phyloP scores from a whole-genome alignment of 805 yeast species.

The Saturnispora kantuleensis region DNA sequence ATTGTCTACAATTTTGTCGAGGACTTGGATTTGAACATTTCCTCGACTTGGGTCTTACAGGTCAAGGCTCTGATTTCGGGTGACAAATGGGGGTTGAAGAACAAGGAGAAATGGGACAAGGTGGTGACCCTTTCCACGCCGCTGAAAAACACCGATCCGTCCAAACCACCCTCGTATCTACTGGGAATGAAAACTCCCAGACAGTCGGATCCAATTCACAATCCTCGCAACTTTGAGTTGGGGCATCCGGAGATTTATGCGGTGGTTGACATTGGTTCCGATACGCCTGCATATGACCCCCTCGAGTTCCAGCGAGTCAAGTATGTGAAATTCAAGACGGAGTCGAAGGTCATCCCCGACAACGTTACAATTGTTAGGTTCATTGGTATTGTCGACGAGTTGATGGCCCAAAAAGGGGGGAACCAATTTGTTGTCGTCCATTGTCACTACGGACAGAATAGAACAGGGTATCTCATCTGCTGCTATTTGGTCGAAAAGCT shows the following conservation, averaged over 20 bases:
- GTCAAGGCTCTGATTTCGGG: conserved; percentile 53
- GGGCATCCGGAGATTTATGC: conserved; percentile 43
- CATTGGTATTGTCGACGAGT: conserved; percentile 41
- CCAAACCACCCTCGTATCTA: conserved; percentile 34
- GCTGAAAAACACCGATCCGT: conserved; percentile 23
- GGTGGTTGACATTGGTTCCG: conserved; percentile 60
- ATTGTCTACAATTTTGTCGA: conserved; percentile 48
- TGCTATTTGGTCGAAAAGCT: conserved; percentile 54
- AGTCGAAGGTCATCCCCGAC: conserved; percentile 68
- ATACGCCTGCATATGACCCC: conserved; percentile 65
- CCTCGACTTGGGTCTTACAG: conserved; percentile 63
- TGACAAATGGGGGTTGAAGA: conserved; percentile 73
- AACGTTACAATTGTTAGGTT: conserved; percentile 47
- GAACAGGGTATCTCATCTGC: conserved; percentile 68
- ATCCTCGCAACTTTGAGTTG: conserved; percentile 45
- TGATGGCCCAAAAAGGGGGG: conserved; percentile 20
- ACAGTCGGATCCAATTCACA: conserved; percentile 51
- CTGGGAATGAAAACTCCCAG: conserved; percentile 69
- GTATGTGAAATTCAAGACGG: conserved; percentile 68
- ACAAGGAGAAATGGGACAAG: conserved; percentile 61
- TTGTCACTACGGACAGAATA: conserved; percentile 74
- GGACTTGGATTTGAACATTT: conserved; percentile 38
- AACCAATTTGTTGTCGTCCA: conserved; percentile 51
- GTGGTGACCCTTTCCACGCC: conserved; percentile 41
- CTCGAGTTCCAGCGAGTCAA: conserved; percentile 39